A percentile compares a stretch with the other conserved stretches of the same genome.
These are phyloP conservation scores for Chalaropsis ovoidea DNA, from an alignment of 2,329 filamentous ascomycete genomes.

Conservation along the genomic window DNA sequence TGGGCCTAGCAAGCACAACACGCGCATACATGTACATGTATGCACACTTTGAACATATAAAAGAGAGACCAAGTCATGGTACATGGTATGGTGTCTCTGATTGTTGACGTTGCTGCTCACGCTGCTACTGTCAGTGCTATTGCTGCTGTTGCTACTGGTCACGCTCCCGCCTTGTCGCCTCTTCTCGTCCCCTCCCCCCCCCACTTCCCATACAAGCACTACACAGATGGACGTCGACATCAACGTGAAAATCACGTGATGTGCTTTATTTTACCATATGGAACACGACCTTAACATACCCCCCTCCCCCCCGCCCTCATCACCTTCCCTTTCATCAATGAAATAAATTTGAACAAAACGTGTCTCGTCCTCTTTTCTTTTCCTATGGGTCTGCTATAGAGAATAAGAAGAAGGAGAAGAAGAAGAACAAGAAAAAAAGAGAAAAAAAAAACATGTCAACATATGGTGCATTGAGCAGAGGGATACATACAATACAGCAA, in stretches of 20 bases:
- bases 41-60: not conserved
- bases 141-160: not conserved
- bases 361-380: not conserved
- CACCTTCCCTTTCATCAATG: conserved; percentile 10
- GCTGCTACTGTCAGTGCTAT: not conserved
- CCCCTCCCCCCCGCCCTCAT: not conserved
- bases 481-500: not conserved
- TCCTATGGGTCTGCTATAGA: not conserved
- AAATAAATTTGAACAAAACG: conserved; percentile 17
- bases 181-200: not conserved
- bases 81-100: not conserved
- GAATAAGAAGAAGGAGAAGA: not conserved
- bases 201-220: conserved; percentile 3
- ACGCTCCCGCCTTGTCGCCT: not conserved
- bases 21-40: not conserved
- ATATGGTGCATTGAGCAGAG: too few species aligned
- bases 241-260: conserved; percentile 8
- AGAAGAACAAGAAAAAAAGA: not conserved
- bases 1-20: not conserved
- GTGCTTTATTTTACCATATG: conserved; percentile 6
- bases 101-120: not conserved
- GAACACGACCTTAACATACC: conserved; percentile 16
- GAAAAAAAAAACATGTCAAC: not conserved
- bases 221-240: conserved; percentile 6
- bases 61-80: not conserved